Evolutionary conservation across 2,329 filamentous ascomycete species (phyloP), one percentile per base, ranked within the genome.

Genomic region (Alternaria viburni): DNA sequence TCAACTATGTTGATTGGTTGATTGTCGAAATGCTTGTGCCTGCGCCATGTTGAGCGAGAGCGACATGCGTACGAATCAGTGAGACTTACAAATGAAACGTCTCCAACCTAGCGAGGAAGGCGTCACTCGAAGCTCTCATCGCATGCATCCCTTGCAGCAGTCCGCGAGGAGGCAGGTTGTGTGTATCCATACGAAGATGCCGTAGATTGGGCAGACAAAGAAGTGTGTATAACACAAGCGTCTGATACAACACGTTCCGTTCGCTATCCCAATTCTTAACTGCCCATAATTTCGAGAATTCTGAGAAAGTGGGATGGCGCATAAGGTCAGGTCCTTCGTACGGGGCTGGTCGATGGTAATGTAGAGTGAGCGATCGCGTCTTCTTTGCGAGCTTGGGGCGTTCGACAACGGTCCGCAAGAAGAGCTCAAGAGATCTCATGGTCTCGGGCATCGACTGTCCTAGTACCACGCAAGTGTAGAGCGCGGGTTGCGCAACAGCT

Each of bases 71-170:
- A 3, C 3, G 10, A 13, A 2, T 32, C 1, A 5, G 47, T 3
- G 10, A n/a, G 5, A 41, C 57, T 12, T 47, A 65, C 58, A 65
- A 15, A 41, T 51, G 50, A n/a, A 67, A 59, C 9, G 58, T 65
- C 28, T 59, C 59, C 55, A 58, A 56, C n/a, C 21, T 62, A 6
- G 43, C 30, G 17, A 57, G 49, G 32, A 64, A 52, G 12, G 30
- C 36, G 12, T 15, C 21, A 46, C 54, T 51, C 36, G 11, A 32
- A 21, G 56, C 57, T 21, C 47, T 51, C 30, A 61, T 44, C 23
- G 54, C 52, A 60, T 60, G 58, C 21, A 59, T 52, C 7, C 50
- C 26, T 19, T 54, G 17, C 50, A 67, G 19, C 17, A 67, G 58
- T 21, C 21, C 23, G 10, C 23, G 43, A n/a, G 61, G 64, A 10